Evolutionary conservation across 2,329 filamentous ascomycete genomes (phyloP), one percentile per base, ranked within the genome.

Genomic region (Fusarium odoratissimum): DNA sequence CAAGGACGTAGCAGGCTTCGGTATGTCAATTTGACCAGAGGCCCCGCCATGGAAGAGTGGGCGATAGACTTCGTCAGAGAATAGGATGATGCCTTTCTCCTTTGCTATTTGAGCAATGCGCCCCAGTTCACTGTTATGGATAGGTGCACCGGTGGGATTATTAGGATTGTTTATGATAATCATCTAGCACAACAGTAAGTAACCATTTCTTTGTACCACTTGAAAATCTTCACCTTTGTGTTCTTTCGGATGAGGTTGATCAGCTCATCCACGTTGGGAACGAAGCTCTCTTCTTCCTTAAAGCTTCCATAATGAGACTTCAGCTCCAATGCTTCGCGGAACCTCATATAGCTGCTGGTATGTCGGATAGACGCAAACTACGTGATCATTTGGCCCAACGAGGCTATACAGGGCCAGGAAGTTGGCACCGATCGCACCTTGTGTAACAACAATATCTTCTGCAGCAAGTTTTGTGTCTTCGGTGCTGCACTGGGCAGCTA

Each of bases 281-380:
- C 82, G 84, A 91, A 96, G 21, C 87, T 86, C 54, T 93, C 87
- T 28, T 90, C 85, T 42, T 88, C 86, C 54, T 86, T 87, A 13
- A 13, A 94, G 86, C 78, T 89, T 90, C 94, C 94, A 97, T 16
- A 95, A 80, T 45, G 91, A 90, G 21, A 97, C 92, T 65, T 93
- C 89, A 2, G 93, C 93, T 0, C 94, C 94, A 9, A 97, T 83
- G 41, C 90, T 92, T 73, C 87, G 86, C 0, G 94, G 93, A 2
- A 97, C 89, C 14, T 90, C 85, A 78, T 95, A 96, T 3, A 97
- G 86, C 76, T 96, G 93, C 80, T 96, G 93, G 77, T 96, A 97
- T 2, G 93, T 95, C 17, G 95, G 94, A 79, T 95, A 93, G 64
- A 96, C 92, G 77, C 93, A 96, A 65, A 97, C 88, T 51, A 95